Evolutionary conservation across 1,284 basidiomycete genomes (phyloP).

Genomic region (Fomitopsis pinicola): DNA sequence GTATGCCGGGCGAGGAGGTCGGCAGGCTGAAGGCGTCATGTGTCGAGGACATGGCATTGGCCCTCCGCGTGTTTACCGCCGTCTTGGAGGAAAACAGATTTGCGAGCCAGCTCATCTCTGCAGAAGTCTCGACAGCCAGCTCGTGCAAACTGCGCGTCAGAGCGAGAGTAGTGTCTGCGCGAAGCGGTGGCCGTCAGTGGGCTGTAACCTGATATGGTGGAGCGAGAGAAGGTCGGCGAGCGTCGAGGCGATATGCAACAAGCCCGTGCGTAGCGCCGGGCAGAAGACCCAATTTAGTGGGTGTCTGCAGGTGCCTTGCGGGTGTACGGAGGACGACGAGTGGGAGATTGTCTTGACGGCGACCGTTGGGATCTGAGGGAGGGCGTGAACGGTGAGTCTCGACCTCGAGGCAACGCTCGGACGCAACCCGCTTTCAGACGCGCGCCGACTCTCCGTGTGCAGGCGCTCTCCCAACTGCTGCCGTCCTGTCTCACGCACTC

Average conservation of each 20-base stretch:
- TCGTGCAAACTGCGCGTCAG: constrained; percentile 7
- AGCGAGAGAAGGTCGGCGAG: constrained; percentile 3
- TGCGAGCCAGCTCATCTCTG: constrained; percentile 65
- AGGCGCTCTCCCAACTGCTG: neutral
- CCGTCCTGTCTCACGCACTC: neutral
- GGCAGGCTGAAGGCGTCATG: constrained; percentile 78
- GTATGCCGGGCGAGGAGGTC: constrained; percentile 57
- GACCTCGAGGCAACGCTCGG: constrained; percentile 1
- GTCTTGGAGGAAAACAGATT: constrained; percentile 53
- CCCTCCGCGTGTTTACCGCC: constrained; percentile 43
- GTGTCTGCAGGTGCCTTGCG: neutral
- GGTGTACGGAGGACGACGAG: neutral
- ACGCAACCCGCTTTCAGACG: neutral
- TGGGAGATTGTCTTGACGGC: neutral
- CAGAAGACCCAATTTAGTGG: neutral
- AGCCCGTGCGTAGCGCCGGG: neutral
- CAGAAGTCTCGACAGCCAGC: neutral
- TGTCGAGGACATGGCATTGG: constrained; percentile 60
- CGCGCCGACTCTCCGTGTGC: constrained; percentile 1
- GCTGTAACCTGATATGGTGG: constrained; percentile 7
- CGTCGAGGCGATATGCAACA: constrained; percentile 2
- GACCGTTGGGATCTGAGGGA: neutral
- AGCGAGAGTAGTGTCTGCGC: constrained; percentile 4
- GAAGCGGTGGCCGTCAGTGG: constrained; percentile 4
- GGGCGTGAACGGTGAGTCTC: neutral